These are phyloP conservation scores for Rubia balearica DNA, from an alignment of 305 asterid species.

Conservation along the genomic window DNA sequence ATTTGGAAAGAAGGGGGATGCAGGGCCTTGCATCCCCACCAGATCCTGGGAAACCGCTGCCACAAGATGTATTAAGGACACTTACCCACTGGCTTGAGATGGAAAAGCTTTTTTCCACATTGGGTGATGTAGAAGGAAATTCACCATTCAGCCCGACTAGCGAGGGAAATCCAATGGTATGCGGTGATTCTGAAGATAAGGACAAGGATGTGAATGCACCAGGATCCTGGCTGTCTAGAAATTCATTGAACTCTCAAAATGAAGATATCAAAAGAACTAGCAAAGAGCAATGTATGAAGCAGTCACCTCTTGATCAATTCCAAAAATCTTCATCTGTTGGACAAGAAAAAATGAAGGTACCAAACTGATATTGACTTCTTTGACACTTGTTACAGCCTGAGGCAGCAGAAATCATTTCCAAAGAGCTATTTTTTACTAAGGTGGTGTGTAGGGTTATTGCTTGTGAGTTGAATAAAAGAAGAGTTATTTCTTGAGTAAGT, in stretches of 20 bases:
- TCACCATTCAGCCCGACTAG: slow-evolving; percentile 29
- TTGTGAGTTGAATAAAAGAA: background rate
- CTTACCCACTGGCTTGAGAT: slow-evolving; percentile 54
- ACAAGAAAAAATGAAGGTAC: slow-evolving; percentile 58
- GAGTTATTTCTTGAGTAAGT: background rate
- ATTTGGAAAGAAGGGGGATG: slow-evolving; percentile 62
- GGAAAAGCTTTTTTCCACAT: slow-evolving; percentile 40
- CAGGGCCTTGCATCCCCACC: slow-evolving; percentile 42
- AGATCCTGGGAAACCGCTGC: slow-evolving; percentile 58
- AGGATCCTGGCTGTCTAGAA: slow-evolving; percentile 29
- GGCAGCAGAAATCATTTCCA: background rate
- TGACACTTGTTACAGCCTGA: background rate
- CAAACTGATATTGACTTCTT: background rate
- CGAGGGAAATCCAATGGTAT: slow-evolving; percentile 32
- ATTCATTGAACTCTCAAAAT: slow-evolving; percentile 30
- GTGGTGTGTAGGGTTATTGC: background rate
- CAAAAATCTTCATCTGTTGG: slow-evolving; percentile 28
- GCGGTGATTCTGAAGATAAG: slow-evolving; percentile 33
- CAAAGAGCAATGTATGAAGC: slow-evolving; percentile 27
- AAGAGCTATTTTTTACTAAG: background rate
- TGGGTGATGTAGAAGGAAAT: slow-evolving; percentile 31
- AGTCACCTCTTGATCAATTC: slow-evolving; percentile 31
- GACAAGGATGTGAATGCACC: slow-evolving; percentile 23
- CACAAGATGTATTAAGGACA: slow-evolving; percentile 61
- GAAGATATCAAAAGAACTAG: slow-evolving; percentile 29